Evolutionary conservation across 257 asterid species (phyloP).

Genomic region (Forsythia viridissima): DNA sequence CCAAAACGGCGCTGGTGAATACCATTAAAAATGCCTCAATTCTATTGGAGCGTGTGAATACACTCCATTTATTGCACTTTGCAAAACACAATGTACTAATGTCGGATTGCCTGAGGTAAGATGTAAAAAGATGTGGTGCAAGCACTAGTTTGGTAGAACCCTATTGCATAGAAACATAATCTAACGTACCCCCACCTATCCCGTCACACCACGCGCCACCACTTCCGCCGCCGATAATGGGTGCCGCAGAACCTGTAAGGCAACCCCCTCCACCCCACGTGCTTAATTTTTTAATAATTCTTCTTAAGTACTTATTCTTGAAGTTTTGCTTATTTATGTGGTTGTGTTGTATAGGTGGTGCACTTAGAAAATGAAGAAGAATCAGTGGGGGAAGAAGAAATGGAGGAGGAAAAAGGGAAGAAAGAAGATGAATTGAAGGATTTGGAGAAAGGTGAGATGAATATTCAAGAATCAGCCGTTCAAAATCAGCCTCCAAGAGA

Average conservation of each 20-base stretch:
- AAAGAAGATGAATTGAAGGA: slow-evolving; percentile 34
- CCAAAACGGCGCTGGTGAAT: no score
- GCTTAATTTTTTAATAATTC: not conserved
- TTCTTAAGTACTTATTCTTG: not conserved
- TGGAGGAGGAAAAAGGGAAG: slow-evolving; percentile 20
- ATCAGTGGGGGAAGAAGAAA: slow-evolving; percentile 1
- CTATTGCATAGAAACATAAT: slow-evolving; percentile 44
- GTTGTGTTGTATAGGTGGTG: slow-evolving; percentile 24
- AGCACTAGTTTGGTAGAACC: slow-evolving; percentile 25
- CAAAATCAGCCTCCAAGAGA: slow-evolving; percentile 43
- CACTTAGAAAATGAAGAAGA: slow-evolving; percentile 34
- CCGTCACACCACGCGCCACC: slow-evolving; percentile 50
- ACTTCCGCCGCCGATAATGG: slow-evolving; percentile 51
- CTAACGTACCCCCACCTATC: slow-evolving; percentile 38
- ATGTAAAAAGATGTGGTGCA: not conserved
- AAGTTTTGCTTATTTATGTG: not conserved
- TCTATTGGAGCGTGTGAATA: not conserved
- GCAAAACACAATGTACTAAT: not conserved
- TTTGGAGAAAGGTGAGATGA: slow-evolving; percentile 73
- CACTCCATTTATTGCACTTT: not conserved
- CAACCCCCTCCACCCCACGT: slow-evolving; percentile 2
- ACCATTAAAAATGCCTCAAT: no score
- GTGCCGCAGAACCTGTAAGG: slow-evolving; percentile 67
- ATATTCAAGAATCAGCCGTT: slow-evolving; percentile 30
- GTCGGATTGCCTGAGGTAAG: not conserved